Evolutionary conservation across 805 yeast species (phyloP).

Genomic region (Metschnikowia aberdeeniae): DNA sequence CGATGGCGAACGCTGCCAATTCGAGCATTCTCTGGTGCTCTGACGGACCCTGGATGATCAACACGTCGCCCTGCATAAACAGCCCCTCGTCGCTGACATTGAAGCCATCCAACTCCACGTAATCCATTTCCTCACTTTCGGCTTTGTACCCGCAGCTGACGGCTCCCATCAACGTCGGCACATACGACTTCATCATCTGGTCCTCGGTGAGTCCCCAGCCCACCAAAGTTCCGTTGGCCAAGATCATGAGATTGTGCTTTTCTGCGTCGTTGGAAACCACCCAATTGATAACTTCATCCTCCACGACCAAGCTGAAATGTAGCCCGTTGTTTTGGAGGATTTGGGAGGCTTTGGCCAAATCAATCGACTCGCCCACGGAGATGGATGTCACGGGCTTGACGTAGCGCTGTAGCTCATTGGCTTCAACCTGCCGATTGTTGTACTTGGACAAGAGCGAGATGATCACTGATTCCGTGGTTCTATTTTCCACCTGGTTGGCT

Average conservation of each 20-base stretch:
- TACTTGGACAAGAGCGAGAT: constrained; percentile 15
- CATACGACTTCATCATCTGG: constrained; percentile 40
- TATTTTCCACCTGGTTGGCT: constrained; percentile 25
- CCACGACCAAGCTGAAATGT: constrained; percentile 37
- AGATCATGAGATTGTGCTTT: constrained; percentile 54
- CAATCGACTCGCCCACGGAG: constrained; percentile 69
- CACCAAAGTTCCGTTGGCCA: constrained; percentile 75
- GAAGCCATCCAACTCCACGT: constrained; percentile 42
- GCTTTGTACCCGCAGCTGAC: constrained; percentile 37
- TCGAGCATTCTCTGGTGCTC: constrained; percentile 54
- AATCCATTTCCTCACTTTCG: constrained; percentile 89
- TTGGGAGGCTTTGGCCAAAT: constrained; percentile 46
- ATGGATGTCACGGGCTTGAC: constrained; percentile 58
- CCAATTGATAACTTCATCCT: constrained; percentile 65
- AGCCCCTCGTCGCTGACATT: constrained; percentile 30
- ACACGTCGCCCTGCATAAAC: constrained; percentile 62
- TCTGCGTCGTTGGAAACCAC: constrained; percentile 23
- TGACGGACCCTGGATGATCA: constrained; percentile 53
- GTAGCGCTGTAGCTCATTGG: constrained; percentile 23
- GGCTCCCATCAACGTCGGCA: constrained; percentile 51
- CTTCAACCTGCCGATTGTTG: constrained; percentile 16
- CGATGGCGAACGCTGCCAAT: constrained; percentile 85
- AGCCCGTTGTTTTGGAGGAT: constrained; percentile 26
- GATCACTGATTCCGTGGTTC: constrained; percentile 13
- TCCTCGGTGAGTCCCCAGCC: constrained; percentile 77